Conservation (phyloP, 441 rosid species). For the Erysimum cheiri region DNA sequence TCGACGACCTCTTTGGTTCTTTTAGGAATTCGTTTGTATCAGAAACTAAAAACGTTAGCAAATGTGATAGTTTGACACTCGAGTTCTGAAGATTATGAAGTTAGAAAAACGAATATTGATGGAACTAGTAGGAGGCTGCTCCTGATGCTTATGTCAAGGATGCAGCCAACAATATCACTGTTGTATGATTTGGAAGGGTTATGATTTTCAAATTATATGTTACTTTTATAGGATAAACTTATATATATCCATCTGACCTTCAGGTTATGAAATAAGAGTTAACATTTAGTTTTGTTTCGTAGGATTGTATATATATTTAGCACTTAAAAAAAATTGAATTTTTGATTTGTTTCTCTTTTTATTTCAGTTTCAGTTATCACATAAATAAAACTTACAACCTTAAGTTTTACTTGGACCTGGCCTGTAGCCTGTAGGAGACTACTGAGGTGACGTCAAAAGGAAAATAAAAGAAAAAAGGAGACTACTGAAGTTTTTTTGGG, state of each 20-base stretch:
- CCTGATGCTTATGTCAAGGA: constrained; percentile 5
- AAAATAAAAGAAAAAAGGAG: too few species aligned
- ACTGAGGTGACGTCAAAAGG: too few species aligned
- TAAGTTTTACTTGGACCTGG: background rate
- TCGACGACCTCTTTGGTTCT: constrained; percentile 1
- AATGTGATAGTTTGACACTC: constrained; percentile 28
- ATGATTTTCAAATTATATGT: background rate
- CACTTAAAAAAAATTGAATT: background rate
- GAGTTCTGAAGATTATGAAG: constrained; percentile 24
- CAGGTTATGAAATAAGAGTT: too few species aligned
- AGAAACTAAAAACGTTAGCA: constrained; percentile 9
- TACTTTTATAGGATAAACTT: background rate
- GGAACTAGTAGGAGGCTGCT: constrained; percentile 23
- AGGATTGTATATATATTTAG: background rate
- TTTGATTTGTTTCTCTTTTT: background rate
- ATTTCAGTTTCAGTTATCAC: background rate
- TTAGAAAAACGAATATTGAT: constrained; percentile 23
- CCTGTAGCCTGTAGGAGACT: too few species aligned
- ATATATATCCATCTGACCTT: too few species aligned
- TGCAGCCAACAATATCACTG: constrained; percentile 12
- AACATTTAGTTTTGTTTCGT: too few species aligned
- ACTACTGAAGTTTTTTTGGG: constrained; percentile 5
- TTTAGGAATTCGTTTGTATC: constrained; percentile 38
- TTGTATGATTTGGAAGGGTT: constrained; percentile 7
- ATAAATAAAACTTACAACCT: background rate